These are phyloP conservation scores for Mucor lusitanicus DNA, from an alignment of 371 early-diverging fungal species.

Conservation along the genomic window DNA sequence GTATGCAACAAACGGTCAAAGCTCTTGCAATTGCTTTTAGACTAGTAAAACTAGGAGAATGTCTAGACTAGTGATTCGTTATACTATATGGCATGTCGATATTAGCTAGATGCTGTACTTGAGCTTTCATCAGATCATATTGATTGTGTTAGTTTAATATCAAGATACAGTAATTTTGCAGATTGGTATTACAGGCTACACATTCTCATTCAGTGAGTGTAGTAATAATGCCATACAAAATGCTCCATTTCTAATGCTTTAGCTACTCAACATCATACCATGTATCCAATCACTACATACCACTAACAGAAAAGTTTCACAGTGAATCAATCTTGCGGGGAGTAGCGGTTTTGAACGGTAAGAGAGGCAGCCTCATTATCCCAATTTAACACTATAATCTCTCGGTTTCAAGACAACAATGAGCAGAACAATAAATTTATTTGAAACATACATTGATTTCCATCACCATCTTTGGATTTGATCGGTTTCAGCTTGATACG, in stretches of 20 bases:
- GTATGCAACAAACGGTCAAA: no score
- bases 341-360: background rate
- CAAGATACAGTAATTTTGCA: background rate
- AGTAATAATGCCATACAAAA: no score
- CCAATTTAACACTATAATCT: background rate
- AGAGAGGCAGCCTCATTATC: background rate
- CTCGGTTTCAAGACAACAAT: background rate
- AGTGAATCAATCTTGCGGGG: background rate
- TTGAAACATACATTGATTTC: background rate
- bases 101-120: background rate
- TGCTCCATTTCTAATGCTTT: no score
- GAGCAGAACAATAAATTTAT: background rate
- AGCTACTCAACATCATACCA: no score
- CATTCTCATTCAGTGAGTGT: background rate
- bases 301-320: background rate
- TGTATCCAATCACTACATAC: background rate
- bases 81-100: background rate
- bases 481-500: background rate
- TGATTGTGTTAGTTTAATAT: background rate
- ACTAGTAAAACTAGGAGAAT: no score
- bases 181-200: background rate
- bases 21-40: no score
- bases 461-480: background rate
- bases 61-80: background rate
- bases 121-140: background rate